Evolutionary conservation across 73 alveolate species (phyloP).

Genomic region (Tetrahymena elliotti): DNA sequence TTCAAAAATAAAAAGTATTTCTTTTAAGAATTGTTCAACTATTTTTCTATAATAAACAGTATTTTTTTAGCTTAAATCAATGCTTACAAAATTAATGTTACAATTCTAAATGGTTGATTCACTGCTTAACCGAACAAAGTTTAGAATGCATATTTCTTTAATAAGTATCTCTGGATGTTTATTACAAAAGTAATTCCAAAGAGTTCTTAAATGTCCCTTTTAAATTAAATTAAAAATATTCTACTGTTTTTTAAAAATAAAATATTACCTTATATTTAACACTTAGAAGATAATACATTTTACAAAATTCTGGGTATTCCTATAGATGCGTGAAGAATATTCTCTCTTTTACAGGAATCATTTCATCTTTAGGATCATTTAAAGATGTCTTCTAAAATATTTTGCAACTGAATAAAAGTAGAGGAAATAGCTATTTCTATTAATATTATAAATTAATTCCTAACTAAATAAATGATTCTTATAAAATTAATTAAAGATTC

Average conservation of each 20-base stretch:
- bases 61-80: neutral
- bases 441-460: neutral
- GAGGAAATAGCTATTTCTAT: neutral
- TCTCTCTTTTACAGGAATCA: neutral
- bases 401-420: neutral
- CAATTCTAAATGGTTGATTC: neutral
- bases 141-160: neutral
- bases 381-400: neutral
- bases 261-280: neutral
- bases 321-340: neutral
- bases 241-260: neutral
- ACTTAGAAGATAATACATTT: neutral
- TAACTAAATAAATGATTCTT: too few species aligned
- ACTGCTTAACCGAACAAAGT: neutral
- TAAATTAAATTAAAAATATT: neutral
- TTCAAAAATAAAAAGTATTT: neutral
- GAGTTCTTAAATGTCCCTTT: neutral
- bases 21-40: neutral
- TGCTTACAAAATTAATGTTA: neutral
- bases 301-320: neutral
- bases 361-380: neutral
- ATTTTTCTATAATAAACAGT: neutral
- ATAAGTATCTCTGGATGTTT: neutral
- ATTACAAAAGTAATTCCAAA: neutral
- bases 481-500: too few species aligned